These are phyloP conservation scores for Metschnikowia koreensis DNA, from an alignment of 805 yeast genomes.

Conservation along the genomic window DNA sequence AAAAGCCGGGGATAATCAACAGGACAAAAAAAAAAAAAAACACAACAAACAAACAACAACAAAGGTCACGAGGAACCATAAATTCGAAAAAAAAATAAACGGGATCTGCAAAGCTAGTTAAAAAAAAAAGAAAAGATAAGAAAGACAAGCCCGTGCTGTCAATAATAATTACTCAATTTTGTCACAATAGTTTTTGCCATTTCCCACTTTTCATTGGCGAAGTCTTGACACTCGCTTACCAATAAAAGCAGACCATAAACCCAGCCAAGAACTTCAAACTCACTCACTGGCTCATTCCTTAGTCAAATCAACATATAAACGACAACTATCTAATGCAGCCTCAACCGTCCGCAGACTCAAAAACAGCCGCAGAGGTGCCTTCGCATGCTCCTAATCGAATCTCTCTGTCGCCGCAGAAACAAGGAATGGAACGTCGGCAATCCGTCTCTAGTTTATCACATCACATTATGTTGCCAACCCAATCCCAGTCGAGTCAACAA, in stretches of 20 bases:
- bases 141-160: too few species aligned
- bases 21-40: too few species aligned
- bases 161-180: not conserved
- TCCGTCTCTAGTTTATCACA: conserved; percentile 5
- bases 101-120: too few species aligned
- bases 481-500: not conserved
- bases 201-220: not conserved
- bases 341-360: not conserved
- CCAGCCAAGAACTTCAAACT: not conserved
- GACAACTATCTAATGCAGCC: not conserved
- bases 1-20: not conserved
- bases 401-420: conserved; percentile 2
- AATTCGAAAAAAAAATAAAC: too few species aligned
- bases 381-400: not conserved
- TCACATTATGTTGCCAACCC: not conserved
- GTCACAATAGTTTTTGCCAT: not conserved
- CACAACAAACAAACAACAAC: not conserved
- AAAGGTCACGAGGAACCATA: not conserved
- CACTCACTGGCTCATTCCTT: too few species aligned
- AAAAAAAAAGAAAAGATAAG: too few species aligned
- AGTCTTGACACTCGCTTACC: not conserved
- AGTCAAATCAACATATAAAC: not conserved
- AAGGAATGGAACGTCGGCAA: conserved; percentile 3
- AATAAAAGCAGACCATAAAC: not conserved
- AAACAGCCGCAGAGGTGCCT: not conserved